phyloP scores from a whole-genome alignment of 345 rosid genomes.

The Pistacia vera region DNA sequence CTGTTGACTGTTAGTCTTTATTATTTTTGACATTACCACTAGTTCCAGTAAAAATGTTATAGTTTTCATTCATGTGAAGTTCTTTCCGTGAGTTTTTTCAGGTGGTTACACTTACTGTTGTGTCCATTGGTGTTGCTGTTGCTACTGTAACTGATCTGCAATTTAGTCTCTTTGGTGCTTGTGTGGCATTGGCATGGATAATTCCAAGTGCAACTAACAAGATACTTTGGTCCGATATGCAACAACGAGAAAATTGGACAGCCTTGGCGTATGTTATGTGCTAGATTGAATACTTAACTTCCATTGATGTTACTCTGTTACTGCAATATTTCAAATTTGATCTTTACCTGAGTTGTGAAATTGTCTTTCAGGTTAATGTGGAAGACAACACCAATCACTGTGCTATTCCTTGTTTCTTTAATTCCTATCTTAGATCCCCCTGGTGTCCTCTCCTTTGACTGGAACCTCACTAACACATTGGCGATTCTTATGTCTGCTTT shows the following conservation, averaged over 20 bases:
- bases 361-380: slow-evolving; percentile 80
- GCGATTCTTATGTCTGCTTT: slow-evolving; percentile 75
- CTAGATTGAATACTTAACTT: neutral
- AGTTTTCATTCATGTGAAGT: neutral
- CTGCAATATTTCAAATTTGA: neutral
- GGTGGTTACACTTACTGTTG: slow-evolving; percentile 77
- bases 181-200: slow-evolving; percentile 92
- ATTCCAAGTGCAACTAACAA: slow-evolving; percentile 91
- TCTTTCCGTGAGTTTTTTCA: slow-evolving; percentile 34
- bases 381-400: slow-evolving; percentile 93
- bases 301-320: neutral
- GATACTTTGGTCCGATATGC: slow-evolving; percentile 91
- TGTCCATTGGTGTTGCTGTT: slow-evolving; percentile 90
- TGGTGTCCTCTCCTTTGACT: slow-evolving; percentile 69
- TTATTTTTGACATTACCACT: neutral
- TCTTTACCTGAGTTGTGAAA: neutral
- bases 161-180: slow-evolving; percentile 86
- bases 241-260: slow-evolving; percentile 90
- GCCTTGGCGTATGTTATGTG: slow-evolving; percentile 77
- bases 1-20: neutral
- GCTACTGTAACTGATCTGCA: slow-evolving; percentile 96
- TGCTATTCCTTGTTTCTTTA: slow-evolving; percentile 74
- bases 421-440: slow-evolving; percentile 93
- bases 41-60: neutral
- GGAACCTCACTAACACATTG: slow-evolving; percentile 60